A percentile compares a stretch with the other conserved stretches of the same genome.
Conservation (phyloP, 805 yeast species). For the Pichia heedii region DNA sequence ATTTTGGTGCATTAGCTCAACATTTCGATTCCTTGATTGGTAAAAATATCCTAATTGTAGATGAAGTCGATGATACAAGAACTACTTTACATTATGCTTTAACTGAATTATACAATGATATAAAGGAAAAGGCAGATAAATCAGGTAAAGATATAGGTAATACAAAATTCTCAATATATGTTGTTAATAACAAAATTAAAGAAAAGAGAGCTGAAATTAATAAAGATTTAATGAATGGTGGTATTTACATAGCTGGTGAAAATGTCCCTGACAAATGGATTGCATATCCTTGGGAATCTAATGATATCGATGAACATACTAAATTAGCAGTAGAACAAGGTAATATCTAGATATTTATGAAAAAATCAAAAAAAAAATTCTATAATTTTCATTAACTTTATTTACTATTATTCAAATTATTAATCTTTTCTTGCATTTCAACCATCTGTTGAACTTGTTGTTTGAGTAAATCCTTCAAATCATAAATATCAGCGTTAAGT, state of each 20-base stretch:
- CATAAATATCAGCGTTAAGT: slow-evolving; percentile 77
- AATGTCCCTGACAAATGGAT: slow-evolving; percentile 76
- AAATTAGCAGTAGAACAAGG: slow-evolving; percentile 58
- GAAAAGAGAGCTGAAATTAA: slow-evolving; percentile 72
- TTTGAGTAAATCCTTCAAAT: slow-evolving; percentile 74
- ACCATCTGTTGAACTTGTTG: slow-evolving; percentile 85
- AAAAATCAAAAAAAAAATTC: too few species aligned
- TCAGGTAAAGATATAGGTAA: slow-evolving; percentile 49
- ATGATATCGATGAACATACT: slow-evolving; percentile 72
- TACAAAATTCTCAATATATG: slow-evolving; percentile 69
- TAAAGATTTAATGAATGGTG: slow-evolving; percentile 47
- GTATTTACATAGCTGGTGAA: slow-evolving; percentile 64
- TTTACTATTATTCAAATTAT: background rate
- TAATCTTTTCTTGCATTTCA: slow-evolving; percentile 39
- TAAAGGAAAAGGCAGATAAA: slow-evolving; percentile 48
- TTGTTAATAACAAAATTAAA: slow-evolving; percentile 76
- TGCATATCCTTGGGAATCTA: slow-evolving; percentile 87
- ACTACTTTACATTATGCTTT: slow-evolving; percentile 83
- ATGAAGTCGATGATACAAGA: slow-evolving; percentile 89
- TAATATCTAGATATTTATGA: slow-evolving; percentile 27
- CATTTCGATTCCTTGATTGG: slow-evolving; percentile 74
- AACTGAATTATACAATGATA: slow-evolving; percentile 61
- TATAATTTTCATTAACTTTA: background rate
- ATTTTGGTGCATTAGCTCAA: slow-evolving; percentile 60
- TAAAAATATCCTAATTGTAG: slow-evolving; percentile 72